These are phyloP conservation scores for Lanmaoa rubissima DNA, from an alignment of 768 basidiomycete genomes.

Conservation along the genomic window DNA sequence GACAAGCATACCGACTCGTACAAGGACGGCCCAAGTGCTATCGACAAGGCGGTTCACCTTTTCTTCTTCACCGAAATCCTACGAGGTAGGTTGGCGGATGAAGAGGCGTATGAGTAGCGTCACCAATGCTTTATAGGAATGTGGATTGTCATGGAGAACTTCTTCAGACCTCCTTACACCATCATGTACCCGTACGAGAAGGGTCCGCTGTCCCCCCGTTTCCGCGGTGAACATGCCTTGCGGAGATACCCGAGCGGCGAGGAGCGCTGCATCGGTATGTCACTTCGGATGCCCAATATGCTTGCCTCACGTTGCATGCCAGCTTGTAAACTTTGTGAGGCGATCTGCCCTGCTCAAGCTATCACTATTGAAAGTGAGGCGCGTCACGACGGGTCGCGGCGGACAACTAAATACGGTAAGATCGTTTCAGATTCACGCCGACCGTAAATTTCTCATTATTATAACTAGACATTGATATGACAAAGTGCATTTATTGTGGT, in stretches of 20 bases:
- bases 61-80: slow-evolving; percentile 99
- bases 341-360: slow-evolving; percentile 98
- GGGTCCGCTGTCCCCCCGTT: slow-evolving; percentile 94
- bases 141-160: slow-evolving; percentile 94
- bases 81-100: slow-evolving; percentile 61
- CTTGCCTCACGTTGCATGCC: slow-evolving; percentile 8
- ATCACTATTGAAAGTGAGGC: slow-evolving; percentile 99
- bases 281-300: not conserved
- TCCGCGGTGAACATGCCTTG: slow-evolving; percentile 97
- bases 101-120: not conserved
- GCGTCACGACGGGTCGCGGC: slow-evolving; percentile 89
- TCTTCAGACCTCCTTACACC: slow-evolving; percentile 95
- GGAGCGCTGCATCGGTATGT: slow-evolving; percentile 96
- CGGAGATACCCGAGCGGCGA: slow-evolving; percentile 96
- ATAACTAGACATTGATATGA: slow-evolving; percentile 93
- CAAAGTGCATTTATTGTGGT: slow-evolving; percentile 99
- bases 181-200: slow-evolving; percentile 99
- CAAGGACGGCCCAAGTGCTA: slow-evolving; percentile 78
- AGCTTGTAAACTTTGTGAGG: slow-evolving; percentile 99
- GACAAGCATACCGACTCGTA: slow-evolving; percentile 65
- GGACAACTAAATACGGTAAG: slow-evolving; percentile 96
- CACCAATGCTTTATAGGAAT: slow-evolving; percentile 59
- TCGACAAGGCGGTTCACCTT: slow-evolving; percentile 93
- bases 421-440: not conserved
- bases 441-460: not conserved